phyloP scores from a whole-genome alignment of 768 basidiomycete species.

The Boletus tylopilopsis region DNA sequence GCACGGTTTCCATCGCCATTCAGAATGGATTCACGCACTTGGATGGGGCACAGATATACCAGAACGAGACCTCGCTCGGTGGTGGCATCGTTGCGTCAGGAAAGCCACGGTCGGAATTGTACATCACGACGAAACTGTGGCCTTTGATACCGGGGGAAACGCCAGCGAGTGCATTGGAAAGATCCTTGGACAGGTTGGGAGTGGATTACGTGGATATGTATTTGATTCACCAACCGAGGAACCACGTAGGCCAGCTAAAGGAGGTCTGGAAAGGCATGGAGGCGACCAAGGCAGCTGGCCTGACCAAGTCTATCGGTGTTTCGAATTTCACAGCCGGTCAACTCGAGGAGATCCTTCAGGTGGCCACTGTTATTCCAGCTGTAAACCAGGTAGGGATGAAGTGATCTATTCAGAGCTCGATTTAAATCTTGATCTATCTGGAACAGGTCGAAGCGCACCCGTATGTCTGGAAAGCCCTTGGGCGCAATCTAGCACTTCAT shows the following conservation, averaged over 20 bases:
- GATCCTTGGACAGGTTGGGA: slow-evolving; percentile 52
- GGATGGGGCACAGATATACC: slow-evolving; percentile 60
- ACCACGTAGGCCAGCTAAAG: slow-evolving; percentile 40
- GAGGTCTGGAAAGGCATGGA: slow-evolving; percentile 63
- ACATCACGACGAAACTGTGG: slow-evolving; percentile 57
- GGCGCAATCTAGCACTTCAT: slow-evolving; percentile 33
- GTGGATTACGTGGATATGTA: slow-evolving; percentile 60
- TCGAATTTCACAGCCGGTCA: slow-evolving; percentile 49
- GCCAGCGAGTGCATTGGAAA: slow-evolving; percentile 46
- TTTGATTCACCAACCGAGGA: slow-evolving; percentile 50
- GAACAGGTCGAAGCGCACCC: slow-evolving; percentile 52
- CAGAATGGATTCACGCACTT: slow-evolving; percentile 56
- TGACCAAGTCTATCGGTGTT: slow-evolving; percentile 45
- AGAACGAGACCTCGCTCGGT: slow-evolving; percentile 53
- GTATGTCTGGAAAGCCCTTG: slow-evolving; percentile 43
- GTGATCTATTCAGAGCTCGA: no score
- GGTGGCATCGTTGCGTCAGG: slow-evolving; percentile 47
- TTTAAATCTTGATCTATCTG: no score
- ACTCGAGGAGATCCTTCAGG: slow-evolving; percentile 41
- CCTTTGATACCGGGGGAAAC: slow-evolving; percentile 36
- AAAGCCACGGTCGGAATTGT: slow-evolving; percentile 52
- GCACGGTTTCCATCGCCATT: slow-evolving; percentile 44
- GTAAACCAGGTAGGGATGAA: slow-evolving; percentile 56
- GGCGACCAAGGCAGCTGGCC: slow-evolving; percentile 42
- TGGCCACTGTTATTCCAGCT: slow-evolving; percentile 43